These are phyloP conservation scores for Pseudotsuga menziesii DNA, from an alignment of 75 land plant genomes.

Conservation along the genomic window DNA sequence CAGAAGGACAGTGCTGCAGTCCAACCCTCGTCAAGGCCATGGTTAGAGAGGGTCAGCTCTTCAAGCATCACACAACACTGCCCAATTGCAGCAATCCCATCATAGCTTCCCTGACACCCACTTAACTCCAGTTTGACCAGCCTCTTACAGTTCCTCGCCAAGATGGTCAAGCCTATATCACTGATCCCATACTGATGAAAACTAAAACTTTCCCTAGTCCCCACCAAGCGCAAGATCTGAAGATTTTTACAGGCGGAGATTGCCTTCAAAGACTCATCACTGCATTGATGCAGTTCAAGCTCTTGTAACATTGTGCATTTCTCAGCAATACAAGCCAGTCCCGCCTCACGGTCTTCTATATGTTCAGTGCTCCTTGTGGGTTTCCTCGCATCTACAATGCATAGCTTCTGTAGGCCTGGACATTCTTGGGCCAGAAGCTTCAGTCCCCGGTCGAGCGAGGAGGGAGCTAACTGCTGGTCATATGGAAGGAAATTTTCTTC, in stretches of 20 bases:
- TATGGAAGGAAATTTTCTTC: conserved; percentile 5
- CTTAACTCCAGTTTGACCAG: conserved; percentile 76
- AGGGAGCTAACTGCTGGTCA: conserved; percentile 26
- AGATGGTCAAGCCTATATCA: conserved; percentile 87
- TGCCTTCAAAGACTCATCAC: conserved; percentile 47
- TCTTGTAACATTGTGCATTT: conserved; percentile 66
- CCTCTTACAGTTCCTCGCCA: conserved; percentile 75
- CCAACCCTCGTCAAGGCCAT: conserved; percentile 88
- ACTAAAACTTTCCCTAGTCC: conserved; percentile 47
- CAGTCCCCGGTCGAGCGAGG: conserved; percentile 50
- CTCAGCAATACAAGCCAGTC: conserved; percentile 49
- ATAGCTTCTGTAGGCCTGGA: conserved; percentile 51
- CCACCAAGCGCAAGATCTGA: conserved; percentile 74
- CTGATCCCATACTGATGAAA: conserved; percentile 40
- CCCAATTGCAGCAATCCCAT: conserved; percentile 87
- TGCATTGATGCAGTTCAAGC: conserved; percentile 71
- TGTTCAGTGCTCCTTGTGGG: background rate
- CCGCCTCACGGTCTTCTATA: conserved; percentile 24
- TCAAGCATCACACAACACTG: conserved; percentile 91
- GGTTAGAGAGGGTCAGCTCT: conserved; percentile 70
- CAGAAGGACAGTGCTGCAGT: conserved; percentile 57
- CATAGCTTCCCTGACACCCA: conserved; percentile 86
- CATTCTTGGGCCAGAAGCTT: conserved; percentile 41
- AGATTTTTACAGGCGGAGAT: conserved; percentile 62
- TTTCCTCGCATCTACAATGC: conserved; percentile 30